Percentiles rank a stretch among this genome's conserved stretches.
Evolutionary conservation across 768 basidiomycete genomes (phyloP).

Genomic region (Psilocybe cubensis): DNA sequence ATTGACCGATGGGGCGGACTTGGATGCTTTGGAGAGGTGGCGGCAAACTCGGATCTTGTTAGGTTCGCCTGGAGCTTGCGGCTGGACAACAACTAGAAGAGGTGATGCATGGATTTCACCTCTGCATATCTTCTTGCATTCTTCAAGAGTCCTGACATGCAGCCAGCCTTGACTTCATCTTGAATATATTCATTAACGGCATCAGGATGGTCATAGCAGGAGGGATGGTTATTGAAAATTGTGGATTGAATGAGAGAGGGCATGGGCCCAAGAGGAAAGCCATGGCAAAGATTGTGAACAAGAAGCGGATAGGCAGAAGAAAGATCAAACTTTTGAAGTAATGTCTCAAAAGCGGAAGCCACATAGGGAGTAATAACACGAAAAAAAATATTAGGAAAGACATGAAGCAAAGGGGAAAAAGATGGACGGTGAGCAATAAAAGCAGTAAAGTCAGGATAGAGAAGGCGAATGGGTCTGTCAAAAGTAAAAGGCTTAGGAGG

Average conservation of each 20-base stretch:
- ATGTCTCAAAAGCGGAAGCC: slow-evolving; percentile 24
- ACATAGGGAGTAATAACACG: slow-evolving; percentile 34
- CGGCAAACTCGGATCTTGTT: slow-evolving; percentile 29
- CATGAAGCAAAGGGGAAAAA: slow-evolving; percentile 1
- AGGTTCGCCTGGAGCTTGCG: slow-evolving; percentile 23
- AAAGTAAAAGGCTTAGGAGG: not conserved
- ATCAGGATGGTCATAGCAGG: slow-evolving; percentile 1
- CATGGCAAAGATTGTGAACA: slow-evolving; percentile 27
- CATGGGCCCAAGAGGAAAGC: slow-evolving; percentile 38
- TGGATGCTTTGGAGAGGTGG: slow-evolving; percentile 27
- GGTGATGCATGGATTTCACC: slow-evolving; percentile 33
- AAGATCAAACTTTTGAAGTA: slow-evolving; percentile 27
- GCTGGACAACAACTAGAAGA: slow-evolving; percentile 23
- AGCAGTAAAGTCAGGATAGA: slow-evolving; percentile 22
- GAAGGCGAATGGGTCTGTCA: slow-evolving; percentile 7
- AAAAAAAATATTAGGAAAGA: slow-evolving; percentile 23
- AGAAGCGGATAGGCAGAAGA: slow-evolving; percentile 29
- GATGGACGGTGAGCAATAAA: slow-evolving; percentile 17
- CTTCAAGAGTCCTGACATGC: slow-evolving; percentile 30
- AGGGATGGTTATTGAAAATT: slow-evolving; percentile 26
- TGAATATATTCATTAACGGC: slow-evolving; percentile 21
- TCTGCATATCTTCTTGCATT: slow-evolving; percentile 18
- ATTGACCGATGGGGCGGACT: slow-evolving; percentile 21
- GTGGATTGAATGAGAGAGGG: slow-evolving; percentile 19
- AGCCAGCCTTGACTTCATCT: slow-evolving; percentile 18